Percentiles rank a stretch among this genome's conserved stretches.
phyloP scores from a whole-genome alignment of 345 rosid genomes.

The Ailanthus altissimus region DNA sequence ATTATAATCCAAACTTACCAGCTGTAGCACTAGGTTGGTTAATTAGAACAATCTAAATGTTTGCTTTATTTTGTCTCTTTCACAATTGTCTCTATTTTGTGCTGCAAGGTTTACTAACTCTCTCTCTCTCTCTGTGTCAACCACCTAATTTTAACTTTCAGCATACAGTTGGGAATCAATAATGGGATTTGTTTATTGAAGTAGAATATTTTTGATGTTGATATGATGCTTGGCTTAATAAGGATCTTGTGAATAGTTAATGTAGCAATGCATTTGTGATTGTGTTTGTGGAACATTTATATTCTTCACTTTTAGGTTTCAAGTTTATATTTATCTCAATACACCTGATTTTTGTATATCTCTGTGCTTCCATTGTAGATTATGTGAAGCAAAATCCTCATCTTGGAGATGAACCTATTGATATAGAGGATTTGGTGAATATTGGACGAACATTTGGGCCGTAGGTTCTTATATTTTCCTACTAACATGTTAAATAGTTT shows the following conservation, averaged over 20 bases:
- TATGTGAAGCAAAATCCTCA: conserved; percentile 66
- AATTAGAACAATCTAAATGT: neutral
- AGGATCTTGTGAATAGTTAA: neutral
- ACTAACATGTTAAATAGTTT: neutral
- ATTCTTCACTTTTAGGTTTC: neutral
- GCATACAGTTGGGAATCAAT: neutral
- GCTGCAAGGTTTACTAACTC: no score
- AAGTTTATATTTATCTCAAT: neutral
- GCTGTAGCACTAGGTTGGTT: neutral
- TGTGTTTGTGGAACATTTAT: no score
- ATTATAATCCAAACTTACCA: conserved; percentile 2
- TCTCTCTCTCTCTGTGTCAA: neutral
- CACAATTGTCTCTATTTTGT: neutral
- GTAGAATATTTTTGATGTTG: neutral
- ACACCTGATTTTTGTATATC: conserved; percentile 12
- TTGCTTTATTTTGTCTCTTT: neutral
- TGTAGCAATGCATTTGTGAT: neutral
- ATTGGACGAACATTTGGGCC: conserved; percentile 80
- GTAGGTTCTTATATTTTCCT: conserved; percentile 44
- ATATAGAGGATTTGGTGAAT: conserved; percentile 90
- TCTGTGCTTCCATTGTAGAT: conserved; percentile 46
- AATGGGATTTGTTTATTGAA: neutral
- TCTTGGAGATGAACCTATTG: conserved; percentile 84
- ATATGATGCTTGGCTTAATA: neutral
- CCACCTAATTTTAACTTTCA: conserved; percentile 1